These are phyloP conservation scores for Leccinum rimulosum DNA, from an alignment of 768 basidiomycete genomes.

Conservation along the genomic window DNA sequence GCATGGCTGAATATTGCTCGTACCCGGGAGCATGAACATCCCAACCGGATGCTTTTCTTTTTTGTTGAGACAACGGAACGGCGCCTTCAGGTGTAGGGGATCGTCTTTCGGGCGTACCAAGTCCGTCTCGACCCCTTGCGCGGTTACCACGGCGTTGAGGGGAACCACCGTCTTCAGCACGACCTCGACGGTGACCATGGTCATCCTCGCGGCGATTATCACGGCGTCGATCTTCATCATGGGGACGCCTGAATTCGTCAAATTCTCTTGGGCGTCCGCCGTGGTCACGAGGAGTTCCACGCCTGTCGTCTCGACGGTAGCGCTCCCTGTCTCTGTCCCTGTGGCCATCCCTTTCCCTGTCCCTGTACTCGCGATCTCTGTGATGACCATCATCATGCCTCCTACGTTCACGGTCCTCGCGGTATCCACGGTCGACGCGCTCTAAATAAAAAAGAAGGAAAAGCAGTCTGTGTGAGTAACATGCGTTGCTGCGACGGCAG, in stretches of 20 bases:
- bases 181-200: conserved; percentile 26
- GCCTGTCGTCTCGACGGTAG: conserved; percentile 49
- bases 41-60: conserved; percentile 91
- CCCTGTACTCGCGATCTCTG: conserved; percentile 49
- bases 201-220: conserved; percentile 46
- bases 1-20: conserved; percentile 90
- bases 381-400: conserved; percentile 58
- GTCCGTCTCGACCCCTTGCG: conserved; percentile 44
- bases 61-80: conserved; percentile 78
- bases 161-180: conserved; percentile 42
- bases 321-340: conserved; percentile 37
- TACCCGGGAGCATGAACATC: conserved; percentile 95
- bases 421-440: conserved; percentile 50
- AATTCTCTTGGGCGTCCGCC: conserved; percentile 44
- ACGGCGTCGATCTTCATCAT: conserved; percentile 52
- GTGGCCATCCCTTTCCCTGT: conserved; percentile 32
- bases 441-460: conserved; percentile 49
- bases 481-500: conserved; percentile 41
- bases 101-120: conserved; percentile 72
- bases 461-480: conserved; percentile 52
- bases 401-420: conserved; percentile 62
- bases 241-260: conserved; percentile 44
- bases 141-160: conserved; percentile 43
- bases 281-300: conserved; percentile 45
- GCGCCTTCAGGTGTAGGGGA: conserved; percentile 90